These are phyloP conservation scores for Aspergillus incahuasiensis DNA, from an alignment of 495 filamentous ascomycete genomes.

Conservation along the genomic window DNA sequence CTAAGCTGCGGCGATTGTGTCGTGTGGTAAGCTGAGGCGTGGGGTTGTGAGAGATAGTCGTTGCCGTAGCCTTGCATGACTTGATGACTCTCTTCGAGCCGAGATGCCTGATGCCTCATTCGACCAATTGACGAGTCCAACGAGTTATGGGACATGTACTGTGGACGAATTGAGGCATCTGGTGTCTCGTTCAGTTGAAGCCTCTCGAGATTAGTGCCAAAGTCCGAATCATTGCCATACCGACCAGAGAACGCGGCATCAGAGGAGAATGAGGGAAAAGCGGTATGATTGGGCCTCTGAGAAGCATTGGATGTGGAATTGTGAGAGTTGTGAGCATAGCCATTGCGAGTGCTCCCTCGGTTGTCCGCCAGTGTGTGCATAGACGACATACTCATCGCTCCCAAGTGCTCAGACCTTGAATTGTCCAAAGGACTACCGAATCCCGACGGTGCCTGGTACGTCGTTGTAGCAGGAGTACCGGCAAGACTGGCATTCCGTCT, in stretches of 20 bases:
- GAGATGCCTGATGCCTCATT: slow-evolving; percentile 24
- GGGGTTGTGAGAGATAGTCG: slow-evolving; percentile 25
- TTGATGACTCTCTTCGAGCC: slow-evolving; percentile 30
- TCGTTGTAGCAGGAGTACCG: slow-evolving; percentile 26
- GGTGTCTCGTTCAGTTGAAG: slow-evolving; percentile 35
- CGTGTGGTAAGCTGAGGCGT: slow-evolving; percentile 28
- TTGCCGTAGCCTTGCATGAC: slow-evolving; percentile 18
- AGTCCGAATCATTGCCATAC: slow-evolving; percentile 29
- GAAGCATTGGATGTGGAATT: slow-evolving; percentile 36
- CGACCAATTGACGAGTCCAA: slow-evolving; percentile 33
- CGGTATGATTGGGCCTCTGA: slow-evolving; percentile 30
- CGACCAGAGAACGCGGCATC: slow-evolving; percentile 36
- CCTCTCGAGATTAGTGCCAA: slow-evolving; percentile 29
- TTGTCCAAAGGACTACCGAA: slow-evolving; percentile 29
- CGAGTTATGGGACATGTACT: slow-evolving; percentile 28
- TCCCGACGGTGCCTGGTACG: slow-evolving; percentile 30
- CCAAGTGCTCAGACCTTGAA: slow-evolving; percentile 27
- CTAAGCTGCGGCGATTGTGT: slow-evolving; percentile 21
- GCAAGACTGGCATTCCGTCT: slow-evolving; percentile 32
- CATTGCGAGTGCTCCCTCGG: slow-evolving; percentile 24
- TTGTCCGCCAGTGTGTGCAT: slow-evolving; percentile 24
- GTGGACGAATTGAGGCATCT: slow-evolving; percentile 22
- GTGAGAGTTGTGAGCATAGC: slow-evolving; percentile 35
- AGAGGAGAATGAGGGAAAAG: slow-evolving; percentile 39
- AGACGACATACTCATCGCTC: slow-evolving; percentile 25